phyloP scores from a whole-genome alignment of 257 asterid species.

The Pogostemon cablin region DNA sequence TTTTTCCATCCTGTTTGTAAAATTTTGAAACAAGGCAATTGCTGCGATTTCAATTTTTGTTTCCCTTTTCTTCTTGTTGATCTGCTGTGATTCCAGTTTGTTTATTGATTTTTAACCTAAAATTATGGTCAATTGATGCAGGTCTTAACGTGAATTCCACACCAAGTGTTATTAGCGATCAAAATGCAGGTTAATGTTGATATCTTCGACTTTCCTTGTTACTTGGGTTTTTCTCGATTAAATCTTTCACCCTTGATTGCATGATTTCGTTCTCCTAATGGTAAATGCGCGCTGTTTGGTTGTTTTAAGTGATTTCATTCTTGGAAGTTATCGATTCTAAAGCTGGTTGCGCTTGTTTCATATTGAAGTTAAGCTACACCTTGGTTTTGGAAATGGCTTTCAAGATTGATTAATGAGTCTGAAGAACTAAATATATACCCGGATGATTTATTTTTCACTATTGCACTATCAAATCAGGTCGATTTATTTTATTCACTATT shows the following conservation, averaged over 20 bases:
- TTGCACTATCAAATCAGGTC: slow-evolving; percentile 5
- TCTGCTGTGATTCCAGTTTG: background rate
- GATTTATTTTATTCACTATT: background rate
- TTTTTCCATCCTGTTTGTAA: background rate
- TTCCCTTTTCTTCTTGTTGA: background rate
- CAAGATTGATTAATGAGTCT: background rate
- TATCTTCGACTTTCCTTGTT: slow-evolving; percentile 1
- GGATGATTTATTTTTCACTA: background rate
- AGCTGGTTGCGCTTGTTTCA: background rate
- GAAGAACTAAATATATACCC: background rate
- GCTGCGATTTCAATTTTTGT: background rate
- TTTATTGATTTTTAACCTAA: background rate
- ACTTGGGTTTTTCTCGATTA: background rate
- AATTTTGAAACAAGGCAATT: background rate
- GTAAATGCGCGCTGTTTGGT: background rate
- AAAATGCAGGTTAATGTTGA: slow-evolving; percentile 44
- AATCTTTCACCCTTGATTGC: background rate
- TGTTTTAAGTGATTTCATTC: slow-evolving; percentile 12
- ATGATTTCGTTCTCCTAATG: background rate
- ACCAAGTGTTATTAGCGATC: slow-evolving; percentile 8
- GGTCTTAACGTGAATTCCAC: slow-evolving; percentile 24
- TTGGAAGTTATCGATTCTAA: background rate
- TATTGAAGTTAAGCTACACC: slow-evolving; percentile 11
- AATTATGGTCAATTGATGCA: slow-evolving; percentile 31
- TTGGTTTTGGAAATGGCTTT: slow-evolving; percentile 1